Evolutionary conservation across 192 early-diverging fungal genomes (phyloP), one percentile per base, ranked within the genome.

Genomic region (Rhizoclosmatium sp.): DNA sequence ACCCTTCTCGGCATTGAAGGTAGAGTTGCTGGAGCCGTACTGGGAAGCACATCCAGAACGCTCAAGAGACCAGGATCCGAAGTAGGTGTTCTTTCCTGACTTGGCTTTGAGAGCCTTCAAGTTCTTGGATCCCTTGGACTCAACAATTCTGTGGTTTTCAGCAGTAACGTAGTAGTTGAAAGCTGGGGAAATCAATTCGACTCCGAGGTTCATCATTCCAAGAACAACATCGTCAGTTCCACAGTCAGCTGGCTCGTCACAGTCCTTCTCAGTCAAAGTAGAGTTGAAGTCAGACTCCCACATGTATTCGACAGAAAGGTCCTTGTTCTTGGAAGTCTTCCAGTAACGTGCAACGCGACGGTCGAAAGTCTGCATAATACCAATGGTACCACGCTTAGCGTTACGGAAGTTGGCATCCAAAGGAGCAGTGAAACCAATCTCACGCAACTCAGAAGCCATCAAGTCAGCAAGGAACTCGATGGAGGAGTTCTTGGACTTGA

Each of bases 51-150:
- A 78, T 10, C 76, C 76, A 14, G 76, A 78, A 39, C 76, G 14
- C 1, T 78, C 76, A 10, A 78, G 39, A 2, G 64, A 67, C 76
- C 76, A 78, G 7, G 76, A 67, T 47, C 76, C 76, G 49, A 78
- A 59, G 47, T 71, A 78, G 65, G 48, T 14, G 10, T 19, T 45
- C 16, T 16, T n/a, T 39, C 54, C 54, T 1, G 45, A 58, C 47
- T 71, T 47, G 0, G 9, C 14, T 2, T n/a, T 49, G 3, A 71
- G 10, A 9, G 69, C n/a, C 51, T 71, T 71, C 48, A 71, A 16
- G 23, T 71, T 49, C 69, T 71, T 71, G 47, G 69, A 71, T 19
- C 23, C 48, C 51, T 71, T 46, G 39, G 21, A 45, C 54, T 71
- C 69, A 2, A 71, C 51, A 21, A 56, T 44, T 12, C 49, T 10